Conservation (phyloP, 129 eudicot species). For the Helianthus tuberosus region DNA sequence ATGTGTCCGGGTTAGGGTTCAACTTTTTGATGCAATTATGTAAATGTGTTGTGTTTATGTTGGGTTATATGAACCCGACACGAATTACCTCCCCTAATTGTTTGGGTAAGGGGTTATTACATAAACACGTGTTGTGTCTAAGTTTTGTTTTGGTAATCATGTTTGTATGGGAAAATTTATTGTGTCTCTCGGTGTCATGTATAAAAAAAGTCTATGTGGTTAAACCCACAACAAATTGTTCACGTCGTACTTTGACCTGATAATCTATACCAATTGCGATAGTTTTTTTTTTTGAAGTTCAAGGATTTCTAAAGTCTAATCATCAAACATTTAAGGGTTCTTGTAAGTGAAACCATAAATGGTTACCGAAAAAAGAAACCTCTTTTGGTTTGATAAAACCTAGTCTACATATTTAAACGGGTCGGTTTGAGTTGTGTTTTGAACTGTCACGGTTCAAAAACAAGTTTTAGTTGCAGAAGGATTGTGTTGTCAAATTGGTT, state of each 20-base stretch:
- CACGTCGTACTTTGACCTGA: too few species aligned
- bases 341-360: too few species aligned
- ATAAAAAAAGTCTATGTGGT: slow-evolving; percentile 5
- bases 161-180: not conserved
- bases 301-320: too few species aligned
- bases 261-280: too few species aligned
- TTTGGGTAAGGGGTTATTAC: not conserved
- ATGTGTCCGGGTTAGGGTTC: not conserved
- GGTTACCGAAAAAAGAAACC: too few species aligned
- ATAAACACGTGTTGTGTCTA: too few species aligned
- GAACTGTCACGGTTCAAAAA: not conserved
- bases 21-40: not conserved
- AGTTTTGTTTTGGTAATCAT: not conserved
- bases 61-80: not conserved
- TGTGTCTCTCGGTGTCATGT: not conserved
- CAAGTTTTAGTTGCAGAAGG: not conserved
- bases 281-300: too few species aligned
- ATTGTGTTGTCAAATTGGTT: not conserved
- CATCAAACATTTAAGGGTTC: too few species aligned
- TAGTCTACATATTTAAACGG: not conserved
- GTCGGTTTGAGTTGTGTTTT: not conserved
- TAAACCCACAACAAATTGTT: too few species aligned
- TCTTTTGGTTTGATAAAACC: not conserved
- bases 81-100: not conserved
- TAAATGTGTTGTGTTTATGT: too few species aligned